A percentile compares a stretch with the other conserved stretches of the same genome.
phyloP scores from a whole-genome alignment of 345 rosid species.

The Cardamine chenopodiifolia region DNA sequence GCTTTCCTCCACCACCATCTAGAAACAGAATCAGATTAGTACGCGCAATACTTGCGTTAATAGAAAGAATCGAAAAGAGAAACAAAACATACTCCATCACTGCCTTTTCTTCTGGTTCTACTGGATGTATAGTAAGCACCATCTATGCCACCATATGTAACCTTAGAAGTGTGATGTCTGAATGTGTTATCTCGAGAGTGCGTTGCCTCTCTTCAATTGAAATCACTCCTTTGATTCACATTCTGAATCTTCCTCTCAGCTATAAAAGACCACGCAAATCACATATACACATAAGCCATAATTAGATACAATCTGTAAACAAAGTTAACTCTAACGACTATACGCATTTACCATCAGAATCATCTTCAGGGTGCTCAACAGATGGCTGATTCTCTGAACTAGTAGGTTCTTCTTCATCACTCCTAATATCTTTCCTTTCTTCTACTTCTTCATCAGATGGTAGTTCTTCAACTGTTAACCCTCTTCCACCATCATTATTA shows the following conservation, averaged over 20 bases:
- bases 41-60: background rate
- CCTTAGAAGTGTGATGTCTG: conserved; percentile 56
- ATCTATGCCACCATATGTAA: conserved; percentile 78
- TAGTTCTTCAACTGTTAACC: conserved; percentile 66
- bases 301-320: background rate
- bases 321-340: background rate
- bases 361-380: conserved; percentile 75
- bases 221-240: conserved; percentile 39
- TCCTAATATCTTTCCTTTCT: conserved; percentile 16
- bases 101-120: conserved; percentile 59
- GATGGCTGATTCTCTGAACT: conserved; percentile 50
- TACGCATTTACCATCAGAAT: conserved; percentile 48
- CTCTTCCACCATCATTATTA: conserved; percentile 41
- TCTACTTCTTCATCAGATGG: conserved; percentile 57
- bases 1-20: conserved; percentile 81
- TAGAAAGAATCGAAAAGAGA: background rate
- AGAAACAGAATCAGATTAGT: conserved; percentile 18
- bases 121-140: conserved; percentile 80
- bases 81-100: conserved; percentile 68
- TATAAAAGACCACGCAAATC: conserved; percentile 31
- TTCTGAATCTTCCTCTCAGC: conserved; percentile 47
- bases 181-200: conserved; percentile 42
- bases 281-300: background rate
- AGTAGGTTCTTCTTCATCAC: conserved; percentile 24
- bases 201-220: conserved; percentile 35